Base-by-base conservation (phyloP, 345 rosid species). In the Boechera divaricarpa region DNA sequence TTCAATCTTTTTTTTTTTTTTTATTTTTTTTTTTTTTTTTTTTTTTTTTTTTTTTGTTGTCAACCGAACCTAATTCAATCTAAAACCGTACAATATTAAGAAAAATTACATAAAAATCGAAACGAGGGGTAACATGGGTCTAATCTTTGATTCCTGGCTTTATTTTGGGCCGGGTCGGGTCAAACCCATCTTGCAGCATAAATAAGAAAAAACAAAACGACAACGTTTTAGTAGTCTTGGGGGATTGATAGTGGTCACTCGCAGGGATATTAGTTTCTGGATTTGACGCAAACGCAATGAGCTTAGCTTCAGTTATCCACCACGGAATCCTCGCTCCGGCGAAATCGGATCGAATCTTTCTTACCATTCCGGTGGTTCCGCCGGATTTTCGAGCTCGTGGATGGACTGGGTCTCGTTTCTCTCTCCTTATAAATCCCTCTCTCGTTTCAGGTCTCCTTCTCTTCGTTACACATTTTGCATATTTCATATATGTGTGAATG, bases 231-330 rank as follows among this genome's bases (percentile, higher is more conserved):
- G 18, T 10, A 18, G 62, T 77, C 31, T 29, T 70, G 6, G 1
- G 10, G 21, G 55, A 66, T 57, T 65, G 54, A 57, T 78, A 51
- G 26, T 58, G 63, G 73, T 77, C 72, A 78, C 69, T 49, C 63
- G 55, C 16, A 21, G 42, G 24, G 24, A 21, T 21, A 21, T 59
- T 49, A 65, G 45, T 39, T 41, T 60, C 38, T 66, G 63, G 63
- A 59, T 59, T 58, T 59, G 18, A 65, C 35, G 69, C 21, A 39
- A 67, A 35, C 44, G 62, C 71, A 41, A 87, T 89, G 97, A 83
- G 87, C 65, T 74, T 88, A 58, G 83, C 98, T 84, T 87, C 97
- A 15, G 91, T 83, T 47, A 73, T 86, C 82, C 88, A 84, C 77
- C 80, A 68, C 72, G 68, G 86, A 68, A 38, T 83, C 64, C 85